Evolutionary conservation across 495 filamentous ascomycete genomes (phyloP), one percentile per base, ranked within the genome.

Genomic region (Talaromyces trachyspermus): DNA sequence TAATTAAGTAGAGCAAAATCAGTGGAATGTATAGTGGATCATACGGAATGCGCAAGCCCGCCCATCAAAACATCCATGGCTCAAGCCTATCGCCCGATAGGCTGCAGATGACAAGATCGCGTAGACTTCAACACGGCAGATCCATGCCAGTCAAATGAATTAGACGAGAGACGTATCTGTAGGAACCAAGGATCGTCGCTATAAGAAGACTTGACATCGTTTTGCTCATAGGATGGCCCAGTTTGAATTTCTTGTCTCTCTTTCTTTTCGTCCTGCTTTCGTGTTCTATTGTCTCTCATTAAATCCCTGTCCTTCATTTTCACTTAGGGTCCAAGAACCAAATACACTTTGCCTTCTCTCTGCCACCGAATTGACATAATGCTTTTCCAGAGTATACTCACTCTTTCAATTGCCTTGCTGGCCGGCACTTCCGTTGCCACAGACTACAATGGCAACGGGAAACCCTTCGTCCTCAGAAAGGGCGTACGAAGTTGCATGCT

Each of bases 381-480:
- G 62, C 54, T 61, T 9, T 40, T 63, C 18, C 56, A 44, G 47
- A 48, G 38, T 39, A 6, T 58, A 18, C 12, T 61, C 37, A 42
- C 46, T 9, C 15, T 58, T 24, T 52, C 46, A 27, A 15, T 60
- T 5, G 57, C 54, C 43, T 51, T 49, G 39, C 33, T 65, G 33
- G 46, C 57, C 23, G 49, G 49, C 48, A 57, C 53, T 12, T 45
- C 52, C 5, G 37, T 48, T 2, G 62, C 60, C 17, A 30, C 44
- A 23, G 20, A 46, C 8, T 46, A 46, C 44, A 35, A 36, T 23
- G 44, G 44, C 32, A 30, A 30, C 29, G 30, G 26, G 26, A 37
- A 36, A 32, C 44, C 44, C 12, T 33, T 30, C 0, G 12, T 20
- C 19, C 19, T 46, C n/a, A 10, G 30, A n/a, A 22, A 46, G n/a